Evolutionary conservation across 2,329 filamentous ascomycete genomes (phyloP).

Genomic region (Zymoseptoria brevis): DNA sequence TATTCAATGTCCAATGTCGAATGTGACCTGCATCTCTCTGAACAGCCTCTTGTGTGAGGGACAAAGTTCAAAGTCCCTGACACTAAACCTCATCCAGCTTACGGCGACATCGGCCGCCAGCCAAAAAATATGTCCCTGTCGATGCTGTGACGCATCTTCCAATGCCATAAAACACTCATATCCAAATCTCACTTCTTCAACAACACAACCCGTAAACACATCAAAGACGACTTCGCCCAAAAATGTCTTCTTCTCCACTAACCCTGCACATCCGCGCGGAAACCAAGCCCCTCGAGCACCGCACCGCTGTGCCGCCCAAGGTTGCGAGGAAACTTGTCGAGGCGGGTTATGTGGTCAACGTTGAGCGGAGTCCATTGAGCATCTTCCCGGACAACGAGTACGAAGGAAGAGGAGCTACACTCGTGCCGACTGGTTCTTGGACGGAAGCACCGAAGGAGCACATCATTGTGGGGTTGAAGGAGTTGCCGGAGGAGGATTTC

Average conservation of each 20-base stretch:
- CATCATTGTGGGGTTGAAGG: conserved; percentile 36
- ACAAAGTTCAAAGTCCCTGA: neutral
- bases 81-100: neutral
- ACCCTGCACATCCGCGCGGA: conserved; percentile 28
- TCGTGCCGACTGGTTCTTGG: conserved; percentile 36
- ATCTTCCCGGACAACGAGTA: conserved; percentile 36
- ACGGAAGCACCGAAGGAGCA: conserved; percentile 34
- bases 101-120: neutral
- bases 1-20: neutral
- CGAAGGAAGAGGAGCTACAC: conserved; percentile 32
- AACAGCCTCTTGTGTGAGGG: neutral
- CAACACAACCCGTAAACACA: neutral
- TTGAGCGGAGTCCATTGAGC: conserved; percentile 33
- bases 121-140: neutral
- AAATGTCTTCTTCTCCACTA: conserved; percentile 11
- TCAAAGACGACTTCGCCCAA: neutral
- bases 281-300: conserved; percentile 34
- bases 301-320: conserved; percentile 31
- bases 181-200: neutral
- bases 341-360: conserved; percentile 34
- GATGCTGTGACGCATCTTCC: neutral
- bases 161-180: neutral
- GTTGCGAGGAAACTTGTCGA: conserved; percentile 36
- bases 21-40: too few species aligned
- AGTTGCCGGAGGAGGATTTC: conserved; percentile 47